These are phyloP conservation scores for Globisporangium alternatum DNA, from an alignment of 352 stramenopile genomes.

Conservation along the genomic window DNA sequence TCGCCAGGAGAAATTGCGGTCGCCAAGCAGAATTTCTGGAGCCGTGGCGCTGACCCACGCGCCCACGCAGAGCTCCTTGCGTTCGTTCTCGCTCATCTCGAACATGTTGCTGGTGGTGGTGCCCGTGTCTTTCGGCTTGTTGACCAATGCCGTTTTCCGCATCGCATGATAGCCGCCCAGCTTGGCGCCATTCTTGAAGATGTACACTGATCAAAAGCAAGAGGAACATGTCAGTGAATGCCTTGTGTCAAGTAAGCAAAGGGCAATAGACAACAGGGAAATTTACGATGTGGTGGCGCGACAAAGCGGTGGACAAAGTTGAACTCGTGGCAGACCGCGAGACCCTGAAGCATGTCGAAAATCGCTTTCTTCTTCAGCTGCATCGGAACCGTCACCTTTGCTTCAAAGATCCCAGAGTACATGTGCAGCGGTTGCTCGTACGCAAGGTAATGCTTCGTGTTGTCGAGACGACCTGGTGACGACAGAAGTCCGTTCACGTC, in stretches of 20 bases:
- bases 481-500: slow-evolving; percentile 2
- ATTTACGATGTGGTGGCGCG: slow-evolving; percentile 51
- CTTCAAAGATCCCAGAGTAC: slow-evolving; percentile 71
- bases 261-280: background rate
- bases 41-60: slow-evolving; percentile 63
- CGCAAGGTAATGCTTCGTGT: slow-evolving; percentile 63
- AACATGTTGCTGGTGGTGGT: slow-evolving; percentile 34
- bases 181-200: slow-evolving; percentile 64
- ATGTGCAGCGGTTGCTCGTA: slow-evolving; percentile 81
- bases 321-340: slow-evolving; percentile 64
- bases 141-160: slow-evolving; percentile 36
- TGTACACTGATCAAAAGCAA: slow-evolving; percentile 37
- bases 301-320: slow-evolving; percentile 79
- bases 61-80: slow-evolving; percentile 71
- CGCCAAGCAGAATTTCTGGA: slow-evolving; percentile 72
- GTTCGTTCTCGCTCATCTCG: slow-evolving; percentile 70
- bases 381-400: slow-evolving; percentile 39
- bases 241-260: background rate
- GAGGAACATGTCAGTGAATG: background rate
- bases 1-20: slow-evolving; percentile 64
- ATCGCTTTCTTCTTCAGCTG: slow-evolving; percentile 62
- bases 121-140: slow-evolving; percentile 22
- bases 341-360: slow-evolving; percentile 62
- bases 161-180: slow-evolving; percentile 72
- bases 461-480: slow-evolving; percentile 25